A percentile compares a stretch with the other conserved stretches of the same genome.
Evolutionary conservation across 2,329 filamentous ascomycete species (phyloP).

Genomic region (Exophiala oligosperma): DNA sequence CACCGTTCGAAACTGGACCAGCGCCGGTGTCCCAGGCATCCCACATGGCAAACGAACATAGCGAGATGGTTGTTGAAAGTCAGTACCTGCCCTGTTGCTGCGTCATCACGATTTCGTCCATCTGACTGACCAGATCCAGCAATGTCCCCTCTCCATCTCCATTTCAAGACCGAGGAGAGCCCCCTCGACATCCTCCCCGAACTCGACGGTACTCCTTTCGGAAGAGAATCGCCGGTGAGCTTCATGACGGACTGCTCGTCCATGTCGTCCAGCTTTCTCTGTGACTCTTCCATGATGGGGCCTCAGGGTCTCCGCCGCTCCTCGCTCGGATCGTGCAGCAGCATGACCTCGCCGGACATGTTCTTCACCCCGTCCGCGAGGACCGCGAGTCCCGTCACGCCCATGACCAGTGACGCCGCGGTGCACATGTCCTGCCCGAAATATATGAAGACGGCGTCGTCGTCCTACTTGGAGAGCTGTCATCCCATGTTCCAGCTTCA

Average conservation of each 20-base stretch:
- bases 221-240: conserved; percentile 14
- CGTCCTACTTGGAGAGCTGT: conserved; percentile 9
- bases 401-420: conserved; percentile 12
- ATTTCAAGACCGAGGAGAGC: conserved; percentile 13
- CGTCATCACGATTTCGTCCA: background rate
- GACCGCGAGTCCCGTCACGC: conserved; percentile 22
- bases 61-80: background rate
- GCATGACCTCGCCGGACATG: conserved; percentile 19
- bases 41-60: background rate
- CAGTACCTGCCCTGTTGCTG: background rate
- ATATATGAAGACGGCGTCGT: conserved; percentile 17
- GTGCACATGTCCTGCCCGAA: conserved; percentile 9
- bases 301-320: conserved; percentile 15
- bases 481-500: conserved; percentile 15
- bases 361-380: conserved; percentile 23
- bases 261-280: conserved; percentile 26
- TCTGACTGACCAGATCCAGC: conserved; percentile 1
- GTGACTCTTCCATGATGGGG: conserved; percentile 15
- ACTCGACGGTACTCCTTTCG: conserved; percentile 14
- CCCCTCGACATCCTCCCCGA: conserved; percentile 17
- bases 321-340: conserved; percentile 21
- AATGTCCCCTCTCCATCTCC: background rate
- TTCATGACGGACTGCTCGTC: conserved; percentile 20
- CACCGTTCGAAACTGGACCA: too few relatives aligned
- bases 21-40: background rate